Conservation (phyloP, 208 protist genomes). For the Angomonas ambiguus region DNA sequence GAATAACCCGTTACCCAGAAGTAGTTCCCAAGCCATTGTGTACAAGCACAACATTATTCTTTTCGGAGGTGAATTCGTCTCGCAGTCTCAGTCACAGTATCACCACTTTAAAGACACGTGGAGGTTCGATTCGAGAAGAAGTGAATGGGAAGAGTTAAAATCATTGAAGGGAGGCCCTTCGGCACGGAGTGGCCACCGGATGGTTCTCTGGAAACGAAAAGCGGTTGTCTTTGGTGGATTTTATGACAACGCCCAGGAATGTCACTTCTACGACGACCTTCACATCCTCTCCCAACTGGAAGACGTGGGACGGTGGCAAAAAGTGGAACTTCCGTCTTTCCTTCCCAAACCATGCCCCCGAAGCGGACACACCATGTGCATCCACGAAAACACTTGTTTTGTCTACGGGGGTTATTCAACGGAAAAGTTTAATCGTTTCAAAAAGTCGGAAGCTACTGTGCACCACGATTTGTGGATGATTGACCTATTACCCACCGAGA, state of each 20-base stretch:
- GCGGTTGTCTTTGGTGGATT: slow-evolving; percentile 91
- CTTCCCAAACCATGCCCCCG: slow-evolving; percentile 20
- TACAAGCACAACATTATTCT: slow-evolving; percentile 87
- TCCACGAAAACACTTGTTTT: slow-evolving; percentile 83
- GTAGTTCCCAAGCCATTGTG: slow-evolving; percentile 74
- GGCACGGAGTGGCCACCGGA: slow-evolving; percentile 88
- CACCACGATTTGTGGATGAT: slow-evolving; percentile 89
- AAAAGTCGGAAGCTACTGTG: slow-evolving; percentile 83
- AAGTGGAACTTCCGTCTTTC: slow-evolving; percentile 42
- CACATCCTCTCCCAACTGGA: slow-evolving; percentile 84
- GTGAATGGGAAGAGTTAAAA: slow-evolving; percentile 86
- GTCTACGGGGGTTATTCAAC: slow-evolving; percentile 89
- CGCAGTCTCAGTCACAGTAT: slow-evolving; percentile 90
- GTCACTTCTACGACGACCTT: slow-evolving; percentile 86
- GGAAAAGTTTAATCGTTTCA: slow-evolving; percentile 86
- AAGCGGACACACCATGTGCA: slow-evolving; percentile 78
- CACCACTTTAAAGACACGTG: slow-evolving; percentile 90
- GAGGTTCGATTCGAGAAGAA: slow-evolving; percentile 67
- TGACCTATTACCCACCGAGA: slow-evolving; percentile 17
- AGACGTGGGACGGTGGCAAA: slow-evolving; percentile 58
- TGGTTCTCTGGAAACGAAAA: slow-evolving; percentile 84
- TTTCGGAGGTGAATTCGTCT: slow-evolving; percentile 90
- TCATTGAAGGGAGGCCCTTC: slow-evolving; percentile 73
- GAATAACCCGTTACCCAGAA: slow-evolving; percentile 69
- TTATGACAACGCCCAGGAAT: slow-evolving; percentile 88